Evolutionary conservation across 2,329 filamentous ascomycete genomes (phyloP).

Genomic region (Trichoderma brevicompactum): DNA sequence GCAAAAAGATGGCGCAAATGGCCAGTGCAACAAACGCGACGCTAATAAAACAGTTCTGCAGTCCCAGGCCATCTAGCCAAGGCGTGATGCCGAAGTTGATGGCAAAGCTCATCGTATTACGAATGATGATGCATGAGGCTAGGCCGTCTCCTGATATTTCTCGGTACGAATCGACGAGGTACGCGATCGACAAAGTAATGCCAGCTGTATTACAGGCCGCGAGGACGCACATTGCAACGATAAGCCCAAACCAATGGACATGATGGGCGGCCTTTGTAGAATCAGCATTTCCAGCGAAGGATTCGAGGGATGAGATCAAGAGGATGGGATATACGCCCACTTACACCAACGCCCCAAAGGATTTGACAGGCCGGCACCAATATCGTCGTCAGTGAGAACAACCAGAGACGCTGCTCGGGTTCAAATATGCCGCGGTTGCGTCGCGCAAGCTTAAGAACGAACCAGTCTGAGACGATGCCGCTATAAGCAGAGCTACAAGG

Average conservation of each 20-base stretch:
- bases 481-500: constrained; percentile 29
- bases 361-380: constrained; percentile 39
- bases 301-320: too few species aligned
- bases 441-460: constrained; percentile 45
- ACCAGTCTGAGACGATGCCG: constrained; percentile 38
- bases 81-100: constrained; percentile 49
- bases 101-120: constrained; percentile 46
- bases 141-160: constrained; percentile 48
- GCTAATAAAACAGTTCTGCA: constrained; percentile 50
- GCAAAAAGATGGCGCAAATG: constrained; percentile 47
- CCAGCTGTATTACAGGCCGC: constrained; percentile 44
- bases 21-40: constrained; percentile 47
- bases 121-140: constrained; percentile 46
- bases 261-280: constrained; percentile 39
- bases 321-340: background rate
- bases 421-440: constrained; percentile 49
- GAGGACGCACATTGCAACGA: constrained; percentile 47
- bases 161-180: constrained; percentile 48
- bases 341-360: constrained; percentile 43
- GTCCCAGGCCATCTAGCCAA: constrained; percentile 48
- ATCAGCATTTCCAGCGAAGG: background rate
- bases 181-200: constrained; percentile 45
- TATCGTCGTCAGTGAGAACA: constrained; percentile 40
- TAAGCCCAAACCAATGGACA: constrained; percentile 49
- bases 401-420: constrained; percentile 49